Base-by-base conservation (phyloP, 176 grass and related monocot genomes). In the Oryza australiensis region DNA sequence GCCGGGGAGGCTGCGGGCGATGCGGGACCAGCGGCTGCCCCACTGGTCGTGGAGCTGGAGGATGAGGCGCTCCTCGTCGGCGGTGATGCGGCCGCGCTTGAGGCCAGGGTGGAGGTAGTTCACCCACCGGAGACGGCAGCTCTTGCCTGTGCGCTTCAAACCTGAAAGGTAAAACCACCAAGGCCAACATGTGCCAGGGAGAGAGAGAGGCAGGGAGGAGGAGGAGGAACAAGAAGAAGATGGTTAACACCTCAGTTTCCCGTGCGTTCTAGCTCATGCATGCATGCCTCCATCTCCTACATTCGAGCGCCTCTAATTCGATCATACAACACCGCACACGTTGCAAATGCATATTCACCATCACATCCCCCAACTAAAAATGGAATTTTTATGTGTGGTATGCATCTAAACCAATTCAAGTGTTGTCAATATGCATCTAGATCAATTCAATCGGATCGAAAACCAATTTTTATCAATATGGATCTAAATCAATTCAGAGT, bases 91-190 rank as follows among this genome's bases (percentile, higher is more conserved):
- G 30, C 92, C 88, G 23, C 84, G 90, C 34, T 90, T 94, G 86
- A 98, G 95, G 4, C 78, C 86, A 0, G 95, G 95, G 53, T 98
- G 89, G 3, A 97, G 94, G 82, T 97, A 97, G 75, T 97, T 97
- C 3, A 97, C 91, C 94, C 94, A 97, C 1, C 94, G 91, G 57
- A 94, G 85, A 14, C 94, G 86, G 79, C 94, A 97, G 66, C 94
- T 97, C 89, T 97, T 97, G 35, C 94, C 94, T 1, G 94, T 97
- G 57, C 94, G 91, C 74, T 89, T 90, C 14, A 94, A 84, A 80
- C 94, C 94, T 97, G 83, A 82, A 97, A 6, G 23, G 79, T 7
- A 74, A 40, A 77, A 83, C 5, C 51, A 38, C 80, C 70, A 60
- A 60, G 55, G 55, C 55, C 55, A 60, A 60, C 64, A 48, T 62